A percentile compares a stretch with the other conserved stretches of the same genome.
Conservation (phyloP, 2,329 filamentous ascomycete genomes). For the Beauveria caledonica region DNA sequence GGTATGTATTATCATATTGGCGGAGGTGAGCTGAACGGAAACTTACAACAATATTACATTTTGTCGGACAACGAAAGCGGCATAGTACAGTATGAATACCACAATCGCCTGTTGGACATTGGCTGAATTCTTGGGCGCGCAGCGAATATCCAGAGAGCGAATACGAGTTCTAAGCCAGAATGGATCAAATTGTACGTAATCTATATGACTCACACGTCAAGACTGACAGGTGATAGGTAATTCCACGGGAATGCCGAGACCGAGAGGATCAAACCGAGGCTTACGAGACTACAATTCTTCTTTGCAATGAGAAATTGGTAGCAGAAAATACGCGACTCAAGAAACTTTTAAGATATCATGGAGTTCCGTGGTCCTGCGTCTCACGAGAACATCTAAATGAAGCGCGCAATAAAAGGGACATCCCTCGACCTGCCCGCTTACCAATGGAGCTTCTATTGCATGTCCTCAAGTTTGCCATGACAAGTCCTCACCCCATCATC, state of each 20-base stretch:
- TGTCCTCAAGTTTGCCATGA: conserved; percentile 43
- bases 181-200: too few species aligned
- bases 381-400: neutral
- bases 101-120: too few species aligned
- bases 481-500: conserved; percentile 40
- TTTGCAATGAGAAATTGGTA: neutral
- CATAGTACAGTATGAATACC: too few species aligned
- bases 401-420: too few species aligned
- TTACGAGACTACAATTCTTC: conserved; percentile 14
- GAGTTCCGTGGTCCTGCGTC: neutral
- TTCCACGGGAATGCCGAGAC: conserved; percentile 44
- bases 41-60: too few species aligned
- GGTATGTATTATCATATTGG: too few species aligned
- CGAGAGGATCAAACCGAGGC: conserved; percentile 41
- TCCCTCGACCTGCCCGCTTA: conserved; percentile 28
- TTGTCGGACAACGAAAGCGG: too few species aligned
- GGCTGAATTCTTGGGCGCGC: too few species aligned
- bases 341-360: neutral
- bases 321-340: neutral
- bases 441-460: conserved; percentile 45
- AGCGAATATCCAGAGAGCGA: too few species aligned
- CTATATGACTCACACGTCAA: too few species aligned
- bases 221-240: conserved; percentile 14
- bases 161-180: too few species aligned
- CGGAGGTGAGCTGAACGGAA: too few species aligned